These are phyloP conservation scores for Gnomoniopsis smithogilvyi DNA, from an alignment of 2,329 filamentous ascomycete species.

Conservation along the genomic window DNA sequence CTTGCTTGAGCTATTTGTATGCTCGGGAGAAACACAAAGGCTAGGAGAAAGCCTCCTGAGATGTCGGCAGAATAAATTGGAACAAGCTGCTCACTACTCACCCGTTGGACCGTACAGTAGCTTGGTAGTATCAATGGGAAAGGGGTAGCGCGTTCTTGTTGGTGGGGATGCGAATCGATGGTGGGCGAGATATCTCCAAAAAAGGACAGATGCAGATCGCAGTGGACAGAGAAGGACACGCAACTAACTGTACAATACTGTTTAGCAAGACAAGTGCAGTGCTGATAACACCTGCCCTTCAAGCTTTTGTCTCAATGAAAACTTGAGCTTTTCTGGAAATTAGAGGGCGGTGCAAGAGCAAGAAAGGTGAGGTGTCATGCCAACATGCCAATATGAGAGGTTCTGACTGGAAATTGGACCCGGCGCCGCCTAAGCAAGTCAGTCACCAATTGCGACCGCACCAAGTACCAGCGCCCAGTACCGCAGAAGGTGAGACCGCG, in stretches of 20 bases:
- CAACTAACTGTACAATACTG: not conserved
- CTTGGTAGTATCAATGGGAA: not conserved
- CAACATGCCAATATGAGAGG: not conserved
- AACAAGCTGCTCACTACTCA: not conserved
- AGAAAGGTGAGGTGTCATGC: constrained; percentile 7
- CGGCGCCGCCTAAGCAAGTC: constrained; percentile 3
- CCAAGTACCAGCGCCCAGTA: too few species aligned
- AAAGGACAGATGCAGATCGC: not conserved
- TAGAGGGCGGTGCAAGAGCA: not conserved
- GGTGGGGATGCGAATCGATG: not conserved
- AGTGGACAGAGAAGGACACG: not conserved
- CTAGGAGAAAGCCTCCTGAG: not conserved
- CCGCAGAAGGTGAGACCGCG: constrained; percentile 1
- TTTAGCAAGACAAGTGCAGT: constrained; percentile 10
- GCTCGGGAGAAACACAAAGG: not conserved
- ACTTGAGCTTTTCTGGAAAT: not conserved
- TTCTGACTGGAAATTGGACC: constrained; percentile 15
- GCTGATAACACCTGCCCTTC: not conserved
- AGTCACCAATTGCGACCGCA: not conserved
- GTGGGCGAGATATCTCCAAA: not conserved
- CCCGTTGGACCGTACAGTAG: not conserved
- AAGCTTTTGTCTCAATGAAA: not conserved
- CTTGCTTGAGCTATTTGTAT: not conserved
- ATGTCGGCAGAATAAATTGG: not conserved
- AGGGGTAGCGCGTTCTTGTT: constrained; percentile 7